Evolutionary conservation across 2,329 filamentous ascomycete species (phyloP), one percentile per base, ranked within the genome.

Genomic region (Diaporthe destruens): DNA sequence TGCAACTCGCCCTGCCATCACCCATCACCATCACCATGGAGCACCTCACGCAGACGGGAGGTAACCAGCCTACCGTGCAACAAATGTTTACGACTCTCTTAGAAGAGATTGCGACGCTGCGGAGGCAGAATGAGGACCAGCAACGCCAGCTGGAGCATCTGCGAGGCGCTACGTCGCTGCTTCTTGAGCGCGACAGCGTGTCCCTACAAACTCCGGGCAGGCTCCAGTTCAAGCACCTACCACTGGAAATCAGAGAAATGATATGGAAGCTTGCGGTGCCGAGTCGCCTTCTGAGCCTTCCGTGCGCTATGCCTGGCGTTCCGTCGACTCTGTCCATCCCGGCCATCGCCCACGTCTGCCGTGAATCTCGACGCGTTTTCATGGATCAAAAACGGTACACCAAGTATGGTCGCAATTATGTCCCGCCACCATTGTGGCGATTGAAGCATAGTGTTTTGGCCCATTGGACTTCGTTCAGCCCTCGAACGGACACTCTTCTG

Each of bases 131-230:
- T 4, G 56, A 44, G 16, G 39, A 61, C 7, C 56, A 61, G 8
- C 56, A 61, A 44, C 56, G 56, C 16, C 14, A 61, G 56, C 56
- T 61, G 14, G 23, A 61, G 36, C 16, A 61, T 7, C 56, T 61
- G 36, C 56, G 36, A n/a, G 11, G 6, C 8, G 20, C 42, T 9
- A 20, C 34, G 6, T 25, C 36, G 1, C 18, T 59, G 6, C 4
- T 42, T 25, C 56, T 61, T 12, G 56, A 44, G 11, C 36, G 16
- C 6, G 7, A 39, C 6, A 11, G 20, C 14, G 20, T 29, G 1
- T 39, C 32, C 54, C 20, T 11, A n/a, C 29, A 23, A 3, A 14
- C 6, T 23, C 44, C 36, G 36, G 2, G 56, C 9, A 25, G 5
- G 12, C 12, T 20, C 4, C n/a, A 18, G 2, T 59, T 59, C 36